Conservation (phyloP, 2,329 filamentous ascomycete genomes). For the Xylaria sp. region DNA sequence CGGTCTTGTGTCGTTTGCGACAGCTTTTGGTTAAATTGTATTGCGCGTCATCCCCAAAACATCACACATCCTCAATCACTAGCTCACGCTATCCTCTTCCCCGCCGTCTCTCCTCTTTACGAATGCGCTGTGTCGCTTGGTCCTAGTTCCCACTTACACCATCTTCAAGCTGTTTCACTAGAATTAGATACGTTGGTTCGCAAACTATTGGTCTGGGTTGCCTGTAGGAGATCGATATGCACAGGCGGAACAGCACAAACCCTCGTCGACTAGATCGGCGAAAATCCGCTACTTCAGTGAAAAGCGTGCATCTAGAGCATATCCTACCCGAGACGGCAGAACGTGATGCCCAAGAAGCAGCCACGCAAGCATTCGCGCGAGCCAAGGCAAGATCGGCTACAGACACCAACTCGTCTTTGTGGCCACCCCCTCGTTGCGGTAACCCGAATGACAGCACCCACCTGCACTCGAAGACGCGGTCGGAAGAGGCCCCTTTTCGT, state of each 20-base stretch:
- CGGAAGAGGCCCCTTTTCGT: constrained; percentile 47
- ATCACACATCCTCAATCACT: constrained; percentile 1
- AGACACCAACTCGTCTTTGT: constrained; percentile 47
- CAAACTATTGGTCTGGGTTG: not conserved
- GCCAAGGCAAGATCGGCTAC: constrained; percentile 56
- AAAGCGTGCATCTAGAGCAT: constrained; percentile 58
- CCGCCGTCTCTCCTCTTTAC: not conserved
- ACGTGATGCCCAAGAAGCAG: constrained; percentile 71
- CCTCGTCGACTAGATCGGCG: constrained; percentile 59
- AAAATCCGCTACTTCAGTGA: constrained; percentile 64
- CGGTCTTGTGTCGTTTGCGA: constrained; percentile 40
- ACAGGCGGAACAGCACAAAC: constrained; percentile 61
- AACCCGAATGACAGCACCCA: constrained; percentile 25
- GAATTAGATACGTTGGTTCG: not conserved
- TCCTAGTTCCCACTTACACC: not conserved
- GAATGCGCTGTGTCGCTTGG: not conserved
- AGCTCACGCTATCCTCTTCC: not conserved
- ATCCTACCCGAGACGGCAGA: constrained; percentile 62
- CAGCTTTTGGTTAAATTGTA: constrained; percentile 48
- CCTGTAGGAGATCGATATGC: constrained; percentile 53
- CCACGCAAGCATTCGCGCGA: constrained; percentile 67
- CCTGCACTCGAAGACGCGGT: constrained; percentile 33
- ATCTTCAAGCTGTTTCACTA: not conserved
- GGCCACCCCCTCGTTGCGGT: constrained; percentile 48
- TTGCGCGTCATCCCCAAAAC: constrained; percentile 31